phyloP scores from a whole-genome alignment of 805 yeast species.

The Lipomyces oligophaga region DNA sequence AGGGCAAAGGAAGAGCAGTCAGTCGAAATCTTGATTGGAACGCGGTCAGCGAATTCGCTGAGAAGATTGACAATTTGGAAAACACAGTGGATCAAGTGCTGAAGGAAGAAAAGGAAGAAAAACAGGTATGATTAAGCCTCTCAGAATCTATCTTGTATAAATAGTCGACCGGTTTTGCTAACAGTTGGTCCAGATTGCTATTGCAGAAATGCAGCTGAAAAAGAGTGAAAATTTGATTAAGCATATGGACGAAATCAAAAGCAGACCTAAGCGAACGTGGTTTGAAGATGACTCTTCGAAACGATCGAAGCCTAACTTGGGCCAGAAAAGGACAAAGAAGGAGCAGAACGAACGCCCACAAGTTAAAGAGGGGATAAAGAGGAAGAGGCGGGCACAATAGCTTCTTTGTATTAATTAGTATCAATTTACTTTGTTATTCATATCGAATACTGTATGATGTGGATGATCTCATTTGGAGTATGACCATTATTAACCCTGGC shows the following conservation, averaged over 20 bases:
- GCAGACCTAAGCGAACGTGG: conserved; percentile 97
- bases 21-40: conserved; percentile 91
- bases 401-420: too few species aligned
- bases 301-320: too few species aligned
- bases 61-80: conserved; percentile 56
- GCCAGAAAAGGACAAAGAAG: too few species aligned
- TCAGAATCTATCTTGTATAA: not conserved
- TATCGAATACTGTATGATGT: too few species aligned
- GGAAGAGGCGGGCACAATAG: too few species aligned
- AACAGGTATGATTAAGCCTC: conserved; percentile 44
- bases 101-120: conserved; percentile 83
- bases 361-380: too few species aligned
- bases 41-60: conserved; percentile 66
- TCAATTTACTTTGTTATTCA: too few species aligned
- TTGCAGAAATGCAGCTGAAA: conserved; percentile 85
- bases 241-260: conserved; percentile 73
- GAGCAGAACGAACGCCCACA: too few species aligned
- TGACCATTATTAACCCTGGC: too few species aligned
- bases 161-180: not conserved
- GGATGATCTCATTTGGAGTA: too few species aligned
- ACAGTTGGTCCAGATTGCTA: conserved; percentile 43
- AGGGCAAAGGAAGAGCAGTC: conserved; percentile 55
- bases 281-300: too few species aligned
- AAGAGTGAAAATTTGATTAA: conserved; percentile 81
- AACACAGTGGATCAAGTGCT: conserved; percentile 69